These are phyloP conservation scores for Gillenia trifoliata DNA, from an alignment of 306 rosid species.

Conservation along the genomic window DNA sequence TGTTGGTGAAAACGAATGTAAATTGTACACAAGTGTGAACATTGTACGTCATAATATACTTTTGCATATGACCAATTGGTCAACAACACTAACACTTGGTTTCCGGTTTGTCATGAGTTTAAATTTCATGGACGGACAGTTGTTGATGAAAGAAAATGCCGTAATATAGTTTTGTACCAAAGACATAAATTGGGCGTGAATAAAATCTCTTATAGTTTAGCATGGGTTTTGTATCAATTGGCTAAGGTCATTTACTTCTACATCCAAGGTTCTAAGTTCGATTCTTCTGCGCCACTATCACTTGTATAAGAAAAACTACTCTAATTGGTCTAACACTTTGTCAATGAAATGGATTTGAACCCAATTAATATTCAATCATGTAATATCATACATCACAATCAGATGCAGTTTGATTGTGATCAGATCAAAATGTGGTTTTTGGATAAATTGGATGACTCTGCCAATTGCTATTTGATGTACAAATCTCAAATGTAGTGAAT, in stretches of 20 bases:
- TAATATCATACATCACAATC: no score
- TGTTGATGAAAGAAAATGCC: no score
- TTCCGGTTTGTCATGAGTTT: no score
- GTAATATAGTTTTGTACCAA: no score
- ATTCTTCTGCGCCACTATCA: no score
- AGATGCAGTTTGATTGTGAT: neutral
- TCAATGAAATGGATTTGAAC: neutral
- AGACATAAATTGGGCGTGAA: no score
- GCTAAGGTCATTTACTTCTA: neutral
- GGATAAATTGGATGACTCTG: neutral
- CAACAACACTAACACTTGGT: neutral
- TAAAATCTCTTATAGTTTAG: no score
- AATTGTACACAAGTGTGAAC: slow-evolving; percentile 1
- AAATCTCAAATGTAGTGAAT: neutral
- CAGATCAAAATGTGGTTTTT: neutral
- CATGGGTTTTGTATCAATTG: no score
- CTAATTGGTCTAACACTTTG: neutral
- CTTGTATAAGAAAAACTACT: no score
- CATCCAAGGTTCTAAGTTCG: neutral
- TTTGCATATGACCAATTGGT: neutral
- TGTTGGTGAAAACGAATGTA: neutral
- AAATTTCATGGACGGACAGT: neutral
- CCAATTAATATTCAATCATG: neutral
- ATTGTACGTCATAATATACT: neutral
- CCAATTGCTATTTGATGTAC: neutral